A percentile compares a stretch with the other conserved stretches of the same genome.
Conservation (phyloP, 2,329 filamentous ascomycete genomes). For the Microsporum ferrugineum region DNA sequence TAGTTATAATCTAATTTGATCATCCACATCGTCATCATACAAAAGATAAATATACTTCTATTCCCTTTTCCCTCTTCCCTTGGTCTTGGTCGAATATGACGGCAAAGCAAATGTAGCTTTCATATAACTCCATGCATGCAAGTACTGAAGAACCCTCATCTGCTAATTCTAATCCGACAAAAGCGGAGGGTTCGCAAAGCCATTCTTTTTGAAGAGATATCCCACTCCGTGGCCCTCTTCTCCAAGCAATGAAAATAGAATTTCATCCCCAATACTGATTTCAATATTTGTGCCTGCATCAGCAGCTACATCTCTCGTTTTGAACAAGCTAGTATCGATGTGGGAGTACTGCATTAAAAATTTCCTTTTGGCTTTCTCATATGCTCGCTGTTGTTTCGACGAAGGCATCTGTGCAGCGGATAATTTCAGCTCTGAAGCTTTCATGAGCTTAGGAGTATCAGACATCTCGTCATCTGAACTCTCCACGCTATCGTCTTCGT, state of each 20-base stretch:
- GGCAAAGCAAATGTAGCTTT: no score
- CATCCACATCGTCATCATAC: no score
- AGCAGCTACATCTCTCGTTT: slow-evolving; percentile 7
- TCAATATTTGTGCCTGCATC: slow-evolving; percentile 12
- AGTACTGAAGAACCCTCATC: not conserved
- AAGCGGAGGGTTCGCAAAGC: slow-evolving; percentile 3
- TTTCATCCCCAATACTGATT: slow-evolving; percentile 15
- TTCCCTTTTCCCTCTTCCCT: no score
- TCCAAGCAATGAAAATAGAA: slow-evolving; percentile 25
- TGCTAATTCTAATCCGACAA: not conserved
- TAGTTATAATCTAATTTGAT: no score
- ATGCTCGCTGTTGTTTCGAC: slow-evolving; percentile 5
- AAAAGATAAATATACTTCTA: no score
- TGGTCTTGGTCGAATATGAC: no score
- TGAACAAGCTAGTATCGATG: slow-evolving; percentile 29
- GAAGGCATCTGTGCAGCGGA: slow-evolving; percentile 13
- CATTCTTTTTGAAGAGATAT: slow-evolving; percentile 31
- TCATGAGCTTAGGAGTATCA: slow-evolving; percentile 25
- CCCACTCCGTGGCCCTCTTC: slow-evolving; percentile 31
- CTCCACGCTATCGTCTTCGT: slow-evolving; percentile 15
- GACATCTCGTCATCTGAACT: slow-evolving; percentile 15
- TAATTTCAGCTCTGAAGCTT: slow-evolving; percentile 29
- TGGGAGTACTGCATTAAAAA: slow-evolving; percentile 35
- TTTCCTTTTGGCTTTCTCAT: slow-evolving; percentile 27
- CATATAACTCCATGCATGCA: not conserved